phyloP scores from a whole-genome alignment of 495 filamentous ascomycete genomes.

The Penicillium psychrofluorescens region DNA sequence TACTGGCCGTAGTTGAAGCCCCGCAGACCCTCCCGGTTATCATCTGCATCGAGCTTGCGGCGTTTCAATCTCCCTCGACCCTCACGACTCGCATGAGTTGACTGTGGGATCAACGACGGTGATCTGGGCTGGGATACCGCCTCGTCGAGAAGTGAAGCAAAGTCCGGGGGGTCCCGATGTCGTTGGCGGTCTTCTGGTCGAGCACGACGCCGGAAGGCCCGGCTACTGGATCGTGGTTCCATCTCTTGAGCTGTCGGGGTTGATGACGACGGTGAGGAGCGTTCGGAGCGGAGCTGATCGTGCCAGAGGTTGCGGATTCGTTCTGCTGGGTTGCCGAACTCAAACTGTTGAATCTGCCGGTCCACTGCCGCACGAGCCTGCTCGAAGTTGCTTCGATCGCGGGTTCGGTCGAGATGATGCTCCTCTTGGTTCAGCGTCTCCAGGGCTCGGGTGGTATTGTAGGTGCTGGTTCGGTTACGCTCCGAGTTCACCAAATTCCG shows the following conservation, averaged over 20 bases:
- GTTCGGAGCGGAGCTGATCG: conserved; percentile 4
- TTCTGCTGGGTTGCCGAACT: conserved; percentile 6
- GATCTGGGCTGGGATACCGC: conserved; percentile 18
- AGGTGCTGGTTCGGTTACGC: conserved; percentile 28
- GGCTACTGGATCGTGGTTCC: neutral
- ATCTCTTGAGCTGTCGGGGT: neutral
- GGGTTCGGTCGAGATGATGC: conserved; percentile 13
- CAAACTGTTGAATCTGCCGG: conserved; percentile 18
- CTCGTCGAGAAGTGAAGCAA: too few relatives aligned
- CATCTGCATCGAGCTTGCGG: conserved; percentile 65
- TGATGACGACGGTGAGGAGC: too few relatives aligned
- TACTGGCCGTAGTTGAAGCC: conserved; percentile 71
- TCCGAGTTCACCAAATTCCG: conserved; percentile 33
- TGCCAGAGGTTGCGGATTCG: conserved; percentile 5
- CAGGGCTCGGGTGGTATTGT: conserved; percentile 31
- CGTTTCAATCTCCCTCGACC: conserved; percentile 54
- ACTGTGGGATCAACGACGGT: conserved; percentile 29
- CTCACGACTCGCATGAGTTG: conserved; percentile 17
- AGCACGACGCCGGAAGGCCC: conserved; percentile 8
- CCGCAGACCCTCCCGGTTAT: conserved; percentile 39
- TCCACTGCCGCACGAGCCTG: conserved; percentile 19
- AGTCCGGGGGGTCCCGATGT: too few relatives aligned
- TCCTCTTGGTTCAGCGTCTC: conserved; percentile 34
- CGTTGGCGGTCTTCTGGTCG: too few relatives aligned
- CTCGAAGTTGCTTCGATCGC: conserved; percentile 17